A percentile compares a stretch with the other conserved stretches of the same genome.
These are phyloP conservation scores for Solanum chmielewskii DNA, from an alignment of 257 asterid genomes.

Conservation along the genomic window DNA sequence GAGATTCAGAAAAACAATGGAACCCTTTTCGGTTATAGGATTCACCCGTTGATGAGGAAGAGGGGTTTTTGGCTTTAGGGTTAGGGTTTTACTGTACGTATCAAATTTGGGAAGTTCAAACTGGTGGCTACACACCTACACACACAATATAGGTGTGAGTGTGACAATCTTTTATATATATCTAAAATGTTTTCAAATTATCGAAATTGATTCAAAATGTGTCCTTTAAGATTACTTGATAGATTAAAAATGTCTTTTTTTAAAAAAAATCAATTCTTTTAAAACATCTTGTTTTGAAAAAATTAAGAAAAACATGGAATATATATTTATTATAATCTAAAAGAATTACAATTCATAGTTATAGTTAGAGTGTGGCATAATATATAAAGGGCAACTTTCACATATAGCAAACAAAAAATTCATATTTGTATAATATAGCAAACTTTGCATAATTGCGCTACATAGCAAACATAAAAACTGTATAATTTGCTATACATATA, in stretches of 20 bases:
- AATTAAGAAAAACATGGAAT: background rate
- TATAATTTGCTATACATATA: too few species aligned
- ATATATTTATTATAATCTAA: too few species aligned
- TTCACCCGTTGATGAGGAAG: background rate
- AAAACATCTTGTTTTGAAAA: background rate
- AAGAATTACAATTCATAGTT: background rate
- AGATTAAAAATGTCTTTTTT: background rate
- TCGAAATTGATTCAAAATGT: background rate
- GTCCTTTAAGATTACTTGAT: background rate
- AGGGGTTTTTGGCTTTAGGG: constrained; percentile 1
- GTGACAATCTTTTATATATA: background rate
- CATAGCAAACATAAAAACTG: too few species aligned
- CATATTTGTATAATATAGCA: too few species aligned
- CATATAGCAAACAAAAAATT: too few species aligned
- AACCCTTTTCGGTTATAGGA: background rate
- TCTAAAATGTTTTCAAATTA: background rate
- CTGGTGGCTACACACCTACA: background rate
- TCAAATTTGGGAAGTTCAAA: background rate
- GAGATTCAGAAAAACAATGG: background rate
- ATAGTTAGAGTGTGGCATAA: background rate
- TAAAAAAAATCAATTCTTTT: too few species aligned
- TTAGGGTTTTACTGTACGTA: constrained; percentile 1
- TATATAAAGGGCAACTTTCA: too few species aligned
- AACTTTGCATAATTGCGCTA: too few species aligned
- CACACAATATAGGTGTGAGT: background rate